Base-by-base conservation (phyloP, 1,139 yeast genomes). In the Protomyces arabidopsidicola region DNA sequence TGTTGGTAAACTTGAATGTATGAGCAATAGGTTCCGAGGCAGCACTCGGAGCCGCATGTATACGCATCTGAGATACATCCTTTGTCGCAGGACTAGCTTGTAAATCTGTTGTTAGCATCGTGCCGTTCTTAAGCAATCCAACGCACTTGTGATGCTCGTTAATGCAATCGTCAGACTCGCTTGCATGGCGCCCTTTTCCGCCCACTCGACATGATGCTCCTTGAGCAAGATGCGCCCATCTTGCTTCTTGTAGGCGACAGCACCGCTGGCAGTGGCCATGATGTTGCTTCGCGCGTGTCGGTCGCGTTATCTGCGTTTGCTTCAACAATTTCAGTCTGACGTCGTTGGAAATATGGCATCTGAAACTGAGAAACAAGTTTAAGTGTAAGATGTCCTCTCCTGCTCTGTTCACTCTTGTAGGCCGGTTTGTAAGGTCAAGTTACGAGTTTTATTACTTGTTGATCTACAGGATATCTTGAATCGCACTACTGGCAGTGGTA, bases 81-180 rank as follows among this genome's bases (percentile, higher is more conserved):
- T 54, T 55, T n/a, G 59, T 61, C 5, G 53, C 60, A 2, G 65
- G 60, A 52, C 63, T 63, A 14, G 65, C 60, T 22, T 63, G 65
- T n/a, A 63, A 34, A 14, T 63, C 65, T 63, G n/a, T 5, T 20
- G n/a, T 60, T 45, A 60, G 53, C 52, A 3, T 16, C 14, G 16
- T 27, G 6, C 31, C 31, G 6, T 38, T 8, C n/a, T 36, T n/a
- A 24, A 8, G 14, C 22, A 9, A 20, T 9, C 16, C 34, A n/a
- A n/a, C 35, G 22, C 52, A 52, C 65, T 63, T 45, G 56, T 63
- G 53, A 63, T 63, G 42, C 61, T 56, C n/a, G 57, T 34, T 10
- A 63, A 53, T 14, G 63, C 61, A 16, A 63, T 63, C n/a, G 42
- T 51, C 59, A 63, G 2, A 18, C 52, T 31, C 14, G 65, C 56